Percentiles rank a stretch among this genome's conserved stretches.
These are phyloP conservation scores for Yamadazyma phyllophila DNA, from an alignment of 805 yeast species.

Conservation along the genomic window DNA sequence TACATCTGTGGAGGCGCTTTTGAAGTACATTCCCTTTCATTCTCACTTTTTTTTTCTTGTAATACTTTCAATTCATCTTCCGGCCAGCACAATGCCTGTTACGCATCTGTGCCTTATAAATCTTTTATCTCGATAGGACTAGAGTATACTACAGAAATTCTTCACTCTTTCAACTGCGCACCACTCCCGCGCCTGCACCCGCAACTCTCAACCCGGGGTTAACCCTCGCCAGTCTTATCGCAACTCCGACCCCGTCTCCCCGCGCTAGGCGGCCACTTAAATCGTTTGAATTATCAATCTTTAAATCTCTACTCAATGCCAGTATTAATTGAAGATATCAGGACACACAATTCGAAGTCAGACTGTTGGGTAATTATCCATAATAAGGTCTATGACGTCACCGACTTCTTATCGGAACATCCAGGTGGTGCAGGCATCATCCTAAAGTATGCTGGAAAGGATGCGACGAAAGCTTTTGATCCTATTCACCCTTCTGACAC, in stretches of 20 bases:
- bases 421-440: slow-evolving; percentile 63
- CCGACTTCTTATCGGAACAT: slow-evolving; percentile 56
- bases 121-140: too few relatives aligned
- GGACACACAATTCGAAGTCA: slow-evolving; percentile 49
- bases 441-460: slow-evolving; percentile 48
- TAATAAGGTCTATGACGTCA: slow-evolving; percentile 74
- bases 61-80: too few relatives aligned
- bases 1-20: too few relatives aligned
- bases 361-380: slow-evolving; percentile 87
- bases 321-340: slow-evolving; percentile 29
- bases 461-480: slow-evolving; percentile 77
- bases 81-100: too few relatives aligned
- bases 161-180: too few relatives aligned
- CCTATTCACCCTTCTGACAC: slow-evolving; percentile 93
- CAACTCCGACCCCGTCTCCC: neutral
- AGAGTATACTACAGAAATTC: too few relatives aligned
- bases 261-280: neutral
- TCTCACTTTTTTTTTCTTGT: too few relatives aligned
- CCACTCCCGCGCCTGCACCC: too few relatives aligned
- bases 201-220: too few relatives aligned
- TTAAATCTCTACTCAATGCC: neutral
- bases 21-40: too few relatives aligned
- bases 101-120: too few relatives aligned
- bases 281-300: neutral
- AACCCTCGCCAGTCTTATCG: neutral